Evolutionary conservation across 805 yeast species (phyloP), one percentile per base, ranked within the genome.

Genomic region (Scheffersomyces lignosus): DNA sequence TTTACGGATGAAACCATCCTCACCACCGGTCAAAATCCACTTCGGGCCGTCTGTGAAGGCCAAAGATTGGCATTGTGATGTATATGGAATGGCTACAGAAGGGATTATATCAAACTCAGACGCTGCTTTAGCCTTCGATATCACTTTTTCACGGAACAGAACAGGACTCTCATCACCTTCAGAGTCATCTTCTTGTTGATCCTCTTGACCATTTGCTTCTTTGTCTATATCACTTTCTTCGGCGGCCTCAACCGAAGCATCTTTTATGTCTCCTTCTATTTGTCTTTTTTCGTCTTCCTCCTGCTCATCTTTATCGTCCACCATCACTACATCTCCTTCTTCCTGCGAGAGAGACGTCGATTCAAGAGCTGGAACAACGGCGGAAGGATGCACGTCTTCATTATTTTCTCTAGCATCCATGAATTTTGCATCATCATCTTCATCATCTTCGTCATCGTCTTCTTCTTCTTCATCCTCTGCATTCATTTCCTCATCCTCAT

Each of bases 11-110:
- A 81, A 87, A 4, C 99, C 99, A 60, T 93, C 99, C 47, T 85
- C 91, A 7, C 98, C 98, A 15, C 99, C 99, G 1, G 96, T 83
- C 51, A 90, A 83, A 27, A 93, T 69, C 83, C 89, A 90, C 53
- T 81, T 82, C 28, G 89, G 82, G 4, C 95, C 95, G 49, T 77
- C 78, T 1, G 95, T 77, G 31, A 88, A 66, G 2, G 90, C 83
- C 24, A 91, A 48, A 2, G 93, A 75, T 60, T 88, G 88, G 22
- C 93, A 83, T 18, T 85, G 81, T 1, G 87, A 65, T 1, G 87
- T 73, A 50, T 87, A 88, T 1, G 96, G 91, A 8, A 90, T 81
- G 2, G 97, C 96, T 15, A 85, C 95, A 8, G 84, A 76, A 0
- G 99, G 98, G 26, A 77, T 70, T 2, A 91, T 79, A 39, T 86